Conservation (phyloP, 176 grass and related monocot species). For the Thalia dealbata region DNA sequence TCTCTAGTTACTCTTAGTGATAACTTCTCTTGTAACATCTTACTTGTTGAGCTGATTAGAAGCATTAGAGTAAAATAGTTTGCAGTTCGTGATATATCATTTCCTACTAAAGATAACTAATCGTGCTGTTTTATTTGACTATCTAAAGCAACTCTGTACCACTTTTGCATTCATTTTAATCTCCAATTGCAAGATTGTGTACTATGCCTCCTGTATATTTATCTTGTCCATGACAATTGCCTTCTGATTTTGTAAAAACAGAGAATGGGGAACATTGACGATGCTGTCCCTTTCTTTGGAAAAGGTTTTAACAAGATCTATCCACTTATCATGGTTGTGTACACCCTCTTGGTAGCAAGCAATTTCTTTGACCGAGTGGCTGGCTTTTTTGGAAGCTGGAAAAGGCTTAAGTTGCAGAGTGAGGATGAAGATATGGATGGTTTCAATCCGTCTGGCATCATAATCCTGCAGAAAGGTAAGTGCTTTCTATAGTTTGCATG, state of each 20-base stretch:
- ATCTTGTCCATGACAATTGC: constrained; percentile 2
- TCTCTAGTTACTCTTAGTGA: too few species aligned
- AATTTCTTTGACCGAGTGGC: constrained; percentile 94
- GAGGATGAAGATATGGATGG: constrained; percentile 86
- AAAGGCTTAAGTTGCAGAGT: constrained; percentile 78
- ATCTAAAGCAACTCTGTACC: too few species aligned
- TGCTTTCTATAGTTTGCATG: not conserved
- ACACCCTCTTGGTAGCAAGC: constrained; percentile 82
- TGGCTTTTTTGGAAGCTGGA: constrained; percentile 93
- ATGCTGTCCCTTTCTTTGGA: constrained; percentile 98
- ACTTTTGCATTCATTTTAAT: too few species aligned
- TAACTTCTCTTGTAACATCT: too few species aligned
- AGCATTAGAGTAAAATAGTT: too few species aligned
- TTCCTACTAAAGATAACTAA: too few species aligned
- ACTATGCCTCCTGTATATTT: not conserved
- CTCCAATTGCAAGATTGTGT: not conserved
- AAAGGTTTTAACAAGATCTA: constrained; percentile 99
- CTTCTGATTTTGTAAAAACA: constrained; percentile 33
- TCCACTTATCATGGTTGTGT: constrained; percentile 96
- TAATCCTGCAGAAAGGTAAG: constrained; percentile 95
- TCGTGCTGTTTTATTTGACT: too few species aligned
- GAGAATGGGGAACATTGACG: constrained; percentile 99
- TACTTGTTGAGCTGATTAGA: too few species aligned
- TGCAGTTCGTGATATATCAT: too few species aligned
- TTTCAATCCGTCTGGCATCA: constrained; percentile 85